Base-by-base conservation (phyloP, 768 basidiomycete genomes). In the Calocybe indica region DNA sequence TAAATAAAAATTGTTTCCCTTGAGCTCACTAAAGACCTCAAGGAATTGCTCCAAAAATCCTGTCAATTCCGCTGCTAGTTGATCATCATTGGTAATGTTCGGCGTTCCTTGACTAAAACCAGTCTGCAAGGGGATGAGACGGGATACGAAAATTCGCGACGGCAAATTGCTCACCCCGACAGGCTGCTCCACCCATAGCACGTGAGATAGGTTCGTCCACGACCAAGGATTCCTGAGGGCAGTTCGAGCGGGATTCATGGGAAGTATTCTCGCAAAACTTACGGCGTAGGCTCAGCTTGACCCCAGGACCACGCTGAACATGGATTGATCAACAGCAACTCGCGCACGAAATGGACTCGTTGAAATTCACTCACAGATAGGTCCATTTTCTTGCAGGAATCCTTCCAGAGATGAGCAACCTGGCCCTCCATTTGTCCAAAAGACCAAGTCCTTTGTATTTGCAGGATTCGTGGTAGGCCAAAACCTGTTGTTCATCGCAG, bases 161-260 rank as follows among this genome's bases (percentile, higher is more conserved):
- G 36, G 5, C 7, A 31, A 13, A 35, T 7, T 4, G 44, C 62
- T n/a, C 61, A 71, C 71, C 42, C 85, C 85, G 33, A 86, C 79
- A 7, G 85, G 85, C 55, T 86, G 85, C 49, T 87, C 85, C 8
- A 87, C 76, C 70, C 75, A 87, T 32, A 85, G 63, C 15, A 84
- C 65, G 51, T 82, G 78, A 10, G 82, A 80, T 5, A 86, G 66
- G 52, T 84, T 85, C 0, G 83, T 86, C 84, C 84, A 87, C 43
- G 83, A 80, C 58, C 70, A 76, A 28, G 77, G 72, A 52, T 85
- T 87, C 3, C 68, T 73, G 68, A 66, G 32, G 43, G 34, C 5
- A 36, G 49, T 39, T 38, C 12, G 43, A 36, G 36, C 37, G n/a
- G 36, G 14, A 6, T 11, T 13, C 14, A 13, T 41, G 8, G 30